Conservation (phyloP, 2,329 filamentous ascomycete genomes). For the Neofusicoccum laricinum region DNA sequence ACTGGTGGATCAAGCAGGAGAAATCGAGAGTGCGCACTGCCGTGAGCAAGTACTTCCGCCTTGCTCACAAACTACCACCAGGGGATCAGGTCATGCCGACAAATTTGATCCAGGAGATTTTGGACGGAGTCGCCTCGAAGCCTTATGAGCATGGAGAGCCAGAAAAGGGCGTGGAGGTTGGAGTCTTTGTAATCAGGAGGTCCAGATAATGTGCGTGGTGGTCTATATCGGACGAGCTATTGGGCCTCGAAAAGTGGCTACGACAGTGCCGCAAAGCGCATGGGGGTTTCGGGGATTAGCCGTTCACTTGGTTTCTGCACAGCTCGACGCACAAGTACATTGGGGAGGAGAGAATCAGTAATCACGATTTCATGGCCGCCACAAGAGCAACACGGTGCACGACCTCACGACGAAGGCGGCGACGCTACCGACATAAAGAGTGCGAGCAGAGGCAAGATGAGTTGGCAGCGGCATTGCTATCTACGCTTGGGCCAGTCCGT, state of each 20-base stretch:
- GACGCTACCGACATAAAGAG: not conserved
- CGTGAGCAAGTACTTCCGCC: conserved; percentile 43
- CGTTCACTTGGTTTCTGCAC: not conserved
- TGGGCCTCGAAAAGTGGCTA: not conserved
- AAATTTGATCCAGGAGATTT: conserved; percentile 57
- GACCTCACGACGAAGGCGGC: not conserved
- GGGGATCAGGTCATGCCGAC: conserved; percentile 50
- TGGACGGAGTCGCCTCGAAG: conserved; percentile 56
- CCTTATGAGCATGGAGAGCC: conserved; percentile 47
- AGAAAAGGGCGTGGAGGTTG: conserved; percentile 45
- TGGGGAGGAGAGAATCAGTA: not conserved
- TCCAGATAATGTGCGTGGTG: not conserved
- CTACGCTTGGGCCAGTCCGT: not conserved
- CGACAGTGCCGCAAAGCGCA: not conserved
- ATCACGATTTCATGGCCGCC: conserved; percentile 1
- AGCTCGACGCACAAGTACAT: not conserved
- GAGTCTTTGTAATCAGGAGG: conserved; percentile 44
- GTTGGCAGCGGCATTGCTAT: not conserved
- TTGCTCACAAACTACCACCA: conserved; percentile 41
- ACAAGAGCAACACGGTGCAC: not conserved
- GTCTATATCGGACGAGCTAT: not conserved
- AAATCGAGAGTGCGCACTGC: conserved; percentile 56
- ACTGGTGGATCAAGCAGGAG: conserved; percentile 66
- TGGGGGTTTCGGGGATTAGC: not conserved
- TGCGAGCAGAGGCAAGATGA: not conserved